phyloP scores from a whole-genome alignment of 1,284 basidiomycete species.

The Boletus mariae region DNA sequence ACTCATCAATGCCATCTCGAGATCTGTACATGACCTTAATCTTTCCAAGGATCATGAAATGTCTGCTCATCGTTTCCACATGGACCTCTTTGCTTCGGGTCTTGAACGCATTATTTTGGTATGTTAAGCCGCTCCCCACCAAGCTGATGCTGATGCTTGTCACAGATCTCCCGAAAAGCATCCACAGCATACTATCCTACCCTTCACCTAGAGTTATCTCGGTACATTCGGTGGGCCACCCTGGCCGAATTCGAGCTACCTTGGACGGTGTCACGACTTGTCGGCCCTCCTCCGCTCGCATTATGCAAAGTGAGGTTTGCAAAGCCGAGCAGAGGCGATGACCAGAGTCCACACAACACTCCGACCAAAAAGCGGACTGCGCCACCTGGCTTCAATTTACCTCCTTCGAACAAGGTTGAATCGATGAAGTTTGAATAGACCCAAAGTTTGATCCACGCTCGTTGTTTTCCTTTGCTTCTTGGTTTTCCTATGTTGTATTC shows the following conservation, averaged over 20 bases:
- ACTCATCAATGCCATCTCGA: constrained; percentile 75
- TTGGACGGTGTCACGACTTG: constrained; percentile 66
- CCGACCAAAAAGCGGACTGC: constrained; percentile 22
- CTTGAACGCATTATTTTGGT: constrained; percentile 81
- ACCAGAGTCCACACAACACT: constrained; percentile 18
- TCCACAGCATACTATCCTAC: constrained; percentile 90
- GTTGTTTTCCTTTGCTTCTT: constrained; percentile 2
- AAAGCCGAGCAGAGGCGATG: constrained; percentile 13
- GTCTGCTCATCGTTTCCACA: constrained; percentile 78
- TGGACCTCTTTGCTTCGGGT: constrained; percentile 83
- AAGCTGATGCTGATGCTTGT: constrained; percentile 15
- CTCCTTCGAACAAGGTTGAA: constrained; percentile 26
- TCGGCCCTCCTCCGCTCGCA: constrained; percentile 63
- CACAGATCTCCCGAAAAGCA: constrained; percentile 86
- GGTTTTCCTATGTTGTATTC: constrained; percentile 11
- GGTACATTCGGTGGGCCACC: constrained; percentile 69
- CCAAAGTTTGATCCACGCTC: neutral
- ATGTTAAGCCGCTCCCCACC: constrained; percentile 18
- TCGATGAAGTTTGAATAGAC: constrained; percentile 27
- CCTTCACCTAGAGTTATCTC: constrained; percentile 85
- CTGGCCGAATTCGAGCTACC: constrained; percentile 71
- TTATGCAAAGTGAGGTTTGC: constrained; percentile 41
- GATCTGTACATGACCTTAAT: constrained; percentile 58
- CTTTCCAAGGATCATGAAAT: constrained; percentile 63
- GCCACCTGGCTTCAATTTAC: constrained; percentile 20